phyloP scores from a whole-genome alignment of 306 rosid genomes.

The Citrullus amarus region DNA sequence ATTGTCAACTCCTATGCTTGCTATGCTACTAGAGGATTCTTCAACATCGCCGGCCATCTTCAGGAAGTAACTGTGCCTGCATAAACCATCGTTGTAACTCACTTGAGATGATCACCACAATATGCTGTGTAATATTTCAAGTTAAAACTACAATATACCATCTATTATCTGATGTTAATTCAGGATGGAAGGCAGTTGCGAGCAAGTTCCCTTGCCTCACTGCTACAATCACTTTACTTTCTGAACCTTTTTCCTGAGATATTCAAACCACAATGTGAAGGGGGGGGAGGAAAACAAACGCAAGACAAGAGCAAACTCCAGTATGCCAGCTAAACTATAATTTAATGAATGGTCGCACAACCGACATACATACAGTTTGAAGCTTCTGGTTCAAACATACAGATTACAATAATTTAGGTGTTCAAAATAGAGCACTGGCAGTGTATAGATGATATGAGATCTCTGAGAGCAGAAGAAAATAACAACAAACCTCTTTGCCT shows the following conservation, averaged over 20 bases:
- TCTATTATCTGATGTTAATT: slow-evolving; percentile 85
- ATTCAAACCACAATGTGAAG: slow-evolving; percentile 13
- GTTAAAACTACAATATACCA: slow-evolving; percentile 36
- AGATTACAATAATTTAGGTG: background rate
- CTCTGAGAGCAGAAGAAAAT: background rate
- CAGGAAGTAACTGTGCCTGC: slow-evolving; percentile 94
- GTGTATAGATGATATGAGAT: background rate
- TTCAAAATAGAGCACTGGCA: background rate
- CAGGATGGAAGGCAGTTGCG: slow-evolving; percentile 95
- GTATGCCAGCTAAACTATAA: background rate
- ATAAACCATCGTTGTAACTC: slow-evolving; percentile 20
- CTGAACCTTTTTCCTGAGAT: slow-evolving; percentile 44
- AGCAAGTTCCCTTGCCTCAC: slow-evolving; percentile 81
- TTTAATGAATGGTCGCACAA: background rate
- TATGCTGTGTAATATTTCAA: background rate
- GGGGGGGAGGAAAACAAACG: background rate
- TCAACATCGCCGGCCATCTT: slow-evolving; percentile 53
- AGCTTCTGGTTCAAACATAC: background rate
- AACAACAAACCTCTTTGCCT: slow-evolving; percentile 39
- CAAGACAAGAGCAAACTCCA: background rate
- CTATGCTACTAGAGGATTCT: slow-evolving; percentile 46
- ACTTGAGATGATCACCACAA: background rate
- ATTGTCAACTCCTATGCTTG: slow-evolving; percentile 20
- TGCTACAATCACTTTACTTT: slow-evolving; percentile 70
- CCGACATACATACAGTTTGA: background rate